A percentile compares a stretch with the other conserved stretches of the same genome.
These are phyloP conservation scores for Lachancea waltii DNA, from an alignment of 805 yeast species.

Conservation along the genomic window DNA sequence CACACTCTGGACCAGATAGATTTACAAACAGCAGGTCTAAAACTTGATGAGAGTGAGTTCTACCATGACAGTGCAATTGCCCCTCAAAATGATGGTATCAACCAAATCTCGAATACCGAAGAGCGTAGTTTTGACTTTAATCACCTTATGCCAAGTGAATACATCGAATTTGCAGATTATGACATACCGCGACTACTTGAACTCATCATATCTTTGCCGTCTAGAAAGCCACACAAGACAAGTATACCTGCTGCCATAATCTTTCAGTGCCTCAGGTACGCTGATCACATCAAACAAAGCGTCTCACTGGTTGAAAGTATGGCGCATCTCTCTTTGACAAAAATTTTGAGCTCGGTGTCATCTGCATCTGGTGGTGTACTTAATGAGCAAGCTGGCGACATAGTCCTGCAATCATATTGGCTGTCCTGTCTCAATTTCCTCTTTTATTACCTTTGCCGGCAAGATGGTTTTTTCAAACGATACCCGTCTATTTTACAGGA, in stretches of 20 bases:
- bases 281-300: constrained; percentile 52
- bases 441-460: constrained; percentile 69
- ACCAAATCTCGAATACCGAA: background rate
- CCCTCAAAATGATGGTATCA: constrained; percentile 18
- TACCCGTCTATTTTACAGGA: constrained; percentile 60
- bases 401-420: constrained; percentile 79
- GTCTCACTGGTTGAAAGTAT: constrained; percentile 51
- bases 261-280: constrained; percentile 64
- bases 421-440: constrained; percentile 70
- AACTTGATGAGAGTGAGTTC: constrained; percentile 10
- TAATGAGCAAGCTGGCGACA: constrained; percentile 41
- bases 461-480: constrained; percentile 46
- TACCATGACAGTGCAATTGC: constrained; percentile 22
- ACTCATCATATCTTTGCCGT: constrained; percentile 54
- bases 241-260: constrained; percentile 61
- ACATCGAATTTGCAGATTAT: constrained; percentile 53
- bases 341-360: constrained; percentile 53
- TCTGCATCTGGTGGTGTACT: constrained; percentile 52
- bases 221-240: constrained; percentile 41
- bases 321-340: constrained; percentile 52
- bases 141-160: constrained; percentile 50
- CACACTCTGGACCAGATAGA: constrained; percentile 33
- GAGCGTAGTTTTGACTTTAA: constrained; percentile 45
- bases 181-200: constrained; percentile 68
- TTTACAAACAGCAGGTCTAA: constrained; percentile 37